Base-by-base conservation (phyloP, 257 asterid genomes). In the Nicotiana sylvestris region DNA sequence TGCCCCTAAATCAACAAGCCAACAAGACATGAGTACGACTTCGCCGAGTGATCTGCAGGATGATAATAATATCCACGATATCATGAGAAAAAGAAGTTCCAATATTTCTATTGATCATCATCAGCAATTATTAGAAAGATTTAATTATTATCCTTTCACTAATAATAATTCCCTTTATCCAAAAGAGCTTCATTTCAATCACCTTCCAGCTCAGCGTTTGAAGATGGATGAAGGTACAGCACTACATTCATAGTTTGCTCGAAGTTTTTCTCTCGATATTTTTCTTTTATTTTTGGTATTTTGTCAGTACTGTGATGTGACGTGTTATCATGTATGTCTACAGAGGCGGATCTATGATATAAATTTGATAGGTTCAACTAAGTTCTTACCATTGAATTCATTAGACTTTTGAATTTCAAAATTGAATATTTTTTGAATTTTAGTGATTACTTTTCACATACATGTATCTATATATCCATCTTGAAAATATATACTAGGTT, bases 201-300 rank as follows among this genome's bases (percentile, higher is more conserved):
- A 68, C 27, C 70, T 74, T 46, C 18, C 53, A 43, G 51, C 51
- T 82, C 84, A 12, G 61, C 77, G 5, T 58, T 65, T 66, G 84
- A 86, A 78, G 66, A 85, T 80, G 6, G 82, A 82, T 81, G 78
- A 86, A 88, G 92, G 93, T 89, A 91, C 21, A 21, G 21, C 35
- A 51, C 62, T 76, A n/a, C 15, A 43, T 13, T 72, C 33, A 21
- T 70, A 3, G 16, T 43, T 11, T 12, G 3, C 29, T 16, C 4
- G 0, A 9, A 56, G n/a, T 18, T 57, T 13, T 57, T 57, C 25
- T 2, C 8, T 39, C 46, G 46, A 37, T 37, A 37, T 37, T 37
- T 37, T 37, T 37, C 8, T 37, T 6, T 6, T 37, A 37, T 43
- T 8, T 39, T 43, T 8, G 11, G 8, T 43, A 43, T 1, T 43